Evolutionary conservation across 1,284 basidiomycete genomes (phyloP).

Genomic region (Ustilago xerochloae): DNA sequence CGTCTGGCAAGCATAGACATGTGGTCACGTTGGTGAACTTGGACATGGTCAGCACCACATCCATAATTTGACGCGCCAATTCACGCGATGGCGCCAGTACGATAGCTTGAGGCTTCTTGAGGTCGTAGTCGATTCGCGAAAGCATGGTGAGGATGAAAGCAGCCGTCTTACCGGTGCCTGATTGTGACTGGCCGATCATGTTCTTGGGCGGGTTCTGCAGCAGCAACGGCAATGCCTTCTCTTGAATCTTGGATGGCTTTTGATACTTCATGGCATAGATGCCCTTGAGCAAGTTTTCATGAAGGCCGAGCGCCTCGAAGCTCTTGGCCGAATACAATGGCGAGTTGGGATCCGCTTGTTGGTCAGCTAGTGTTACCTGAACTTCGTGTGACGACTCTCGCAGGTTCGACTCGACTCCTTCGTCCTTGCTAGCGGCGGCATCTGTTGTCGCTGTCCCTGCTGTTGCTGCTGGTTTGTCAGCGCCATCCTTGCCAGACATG

Average conservation of each 20-base stretch:
- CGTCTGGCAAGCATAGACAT: slow-evolving; percentile 91
- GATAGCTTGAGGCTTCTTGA: slow-evolving; percentile 79
- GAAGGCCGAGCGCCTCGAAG: slow-evolving; percentile 77
- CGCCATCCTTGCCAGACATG: slow-evolving; percentile 36
- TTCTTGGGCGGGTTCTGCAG: slow-evolving; percentile 91
- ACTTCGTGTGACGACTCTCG: slow-evolving; percentile 63
- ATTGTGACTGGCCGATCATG: slow-evolving; percentile 99
- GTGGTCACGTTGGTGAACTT: slow-evolving; percentile 93
- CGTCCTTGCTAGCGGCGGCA: slow-evolving; percentile 11
- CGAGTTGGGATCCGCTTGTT: slow-evolving; percentile 94
- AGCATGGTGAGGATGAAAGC: slow-evolving; percentile 98
- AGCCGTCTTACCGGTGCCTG: slow-evolving; percentile 98
- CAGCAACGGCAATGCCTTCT: slow-evolving; percentile 91
- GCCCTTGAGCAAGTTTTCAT: slow-evolving; percentile 91
- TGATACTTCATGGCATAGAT: slow-evolving; percentile 96
- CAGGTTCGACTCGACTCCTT: slow-evolving; percentile 36
- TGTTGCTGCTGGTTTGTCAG: slow-evolving; percentile 4
- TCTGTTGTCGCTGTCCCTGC: slow-evolving; percentile 1
- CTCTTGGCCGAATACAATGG: slow-evolving; percentile 92
- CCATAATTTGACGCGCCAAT: slow-evolving; percentile 96
- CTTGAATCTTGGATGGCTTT: slow-evolving; percentile 99
- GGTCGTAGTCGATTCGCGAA: slow-evolving; percentile 86
- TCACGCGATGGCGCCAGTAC: slow-evolving; percentile 82
- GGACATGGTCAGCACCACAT: slow-evolving; percentile 91
- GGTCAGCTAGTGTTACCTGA: slow-evolving; percentile 97